These are phyloP conservation scores for Microbotryum intermedium DNA, from an alignment of 1,284 basidiomycete genomes.

Conservation along the genomic window DNA sequence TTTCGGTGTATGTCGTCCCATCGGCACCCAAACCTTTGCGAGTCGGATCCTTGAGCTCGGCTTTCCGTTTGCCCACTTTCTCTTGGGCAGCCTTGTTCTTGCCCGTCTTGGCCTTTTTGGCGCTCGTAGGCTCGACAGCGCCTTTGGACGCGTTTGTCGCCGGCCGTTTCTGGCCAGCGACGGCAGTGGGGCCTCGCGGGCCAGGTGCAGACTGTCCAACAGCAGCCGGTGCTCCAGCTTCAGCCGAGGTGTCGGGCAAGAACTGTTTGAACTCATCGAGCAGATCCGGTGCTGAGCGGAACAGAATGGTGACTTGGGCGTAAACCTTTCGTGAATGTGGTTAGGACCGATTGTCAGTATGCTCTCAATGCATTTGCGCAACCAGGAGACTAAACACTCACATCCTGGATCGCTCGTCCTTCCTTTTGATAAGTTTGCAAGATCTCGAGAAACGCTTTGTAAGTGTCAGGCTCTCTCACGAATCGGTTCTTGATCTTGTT, in stretches of 20 bases:
- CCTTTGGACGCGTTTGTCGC: neutral
- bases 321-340: slow-evolving; percentile 67
- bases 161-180: neutral
- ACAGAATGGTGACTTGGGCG: slow-evolving; percentile 80
- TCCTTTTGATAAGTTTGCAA: slow-evolving; percentile 96
- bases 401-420: slow-evolving; percentile 75
- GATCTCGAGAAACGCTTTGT: slow-evolving; percentile 97
- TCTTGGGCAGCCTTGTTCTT: neutral
- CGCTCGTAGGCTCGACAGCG: neutral
- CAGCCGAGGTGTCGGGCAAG: slow-evolving; percentile 56
- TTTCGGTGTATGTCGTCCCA: neutral
- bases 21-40: neutral
- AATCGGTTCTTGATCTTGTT: slow-evolving; percentile 98
- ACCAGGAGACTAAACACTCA: slow-evolving; percentile 43
- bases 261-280: slow-evolving; percentile 94
- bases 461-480: slow-evolving; percentile 83
- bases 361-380: slow-evolving; percentile 4
- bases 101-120: slow-evolving; percentile 1
- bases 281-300: slow-evolving; percentile 84
- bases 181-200: neutral
- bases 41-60: slow-evolving; percentile 2
- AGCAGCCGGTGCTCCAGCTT: slow-evolving; percentile 3
- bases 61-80: slow-evolving; percentile 19
- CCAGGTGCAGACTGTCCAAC: neutral
- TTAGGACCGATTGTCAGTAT: slow-evolving; percentile 20